Conservation (phyloP, 2,329 filamentous ascomycete genomes). For the Shiraia sp. region DNA sequence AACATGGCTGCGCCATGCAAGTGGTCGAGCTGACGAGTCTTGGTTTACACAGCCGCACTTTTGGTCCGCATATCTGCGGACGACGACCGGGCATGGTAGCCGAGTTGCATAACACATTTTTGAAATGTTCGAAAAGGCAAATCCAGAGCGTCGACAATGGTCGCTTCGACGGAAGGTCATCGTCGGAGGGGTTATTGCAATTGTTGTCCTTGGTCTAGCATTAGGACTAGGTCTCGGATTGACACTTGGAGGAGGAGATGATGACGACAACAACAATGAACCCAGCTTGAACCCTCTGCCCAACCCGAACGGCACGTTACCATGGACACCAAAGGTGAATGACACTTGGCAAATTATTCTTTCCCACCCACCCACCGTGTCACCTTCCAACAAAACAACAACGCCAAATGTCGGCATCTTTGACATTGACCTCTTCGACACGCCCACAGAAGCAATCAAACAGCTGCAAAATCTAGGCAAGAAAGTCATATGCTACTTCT, state of each 20-base stretch:
- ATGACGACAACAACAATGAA: conserved; percentile 21
- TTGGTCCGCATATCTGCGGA: too few relatives aligned
- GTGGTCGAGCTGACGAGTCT: background rate
- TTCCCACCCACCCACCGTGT: conserved; percentile 30
- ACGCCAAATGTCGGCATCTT: conserved; percentile 60
- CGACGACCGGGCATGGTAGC: too few relatives aligned
- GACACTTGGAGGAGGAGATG: conserved; percentile 35
- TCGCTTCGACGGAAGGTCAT: conserved; percentile 31
- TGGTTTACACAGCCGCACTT: too few relatives aligned
- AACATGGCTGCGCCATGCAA: background rate
- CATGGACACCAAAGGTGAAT: conserved; percentile 60
- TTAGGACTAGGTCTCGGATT: conserved; percentile 63
- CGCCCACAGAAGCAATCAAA: conserved; percentile 51
- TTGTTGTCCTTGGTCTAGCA: conserved; percentile 51
- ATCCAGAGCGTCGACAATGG: conserved; percentile 13
- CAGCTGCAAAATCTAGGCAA: conserved; percentile 56
- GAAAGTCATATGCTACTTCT: conserved; percentile 76
- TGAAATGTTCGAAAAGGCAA: conserved; percentile 15
- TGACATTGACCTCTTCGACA: conserved; percentile 65
- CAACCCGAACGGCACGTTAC: conserved; percentile 26
- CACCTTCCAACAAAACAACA: conserved; percentile 36
- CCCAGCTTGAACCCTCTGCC: conserved; percentile 31
- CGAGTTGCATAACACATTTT: background rate
- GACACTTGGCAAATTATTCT: conserved; percentile 67
- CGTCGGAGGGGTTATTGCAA: conserved; percentile 17